phyloP scores from a whole-genome alignment of 1,284 basidiomycete genomes.

The Moesziomyces sp. region DNA sequence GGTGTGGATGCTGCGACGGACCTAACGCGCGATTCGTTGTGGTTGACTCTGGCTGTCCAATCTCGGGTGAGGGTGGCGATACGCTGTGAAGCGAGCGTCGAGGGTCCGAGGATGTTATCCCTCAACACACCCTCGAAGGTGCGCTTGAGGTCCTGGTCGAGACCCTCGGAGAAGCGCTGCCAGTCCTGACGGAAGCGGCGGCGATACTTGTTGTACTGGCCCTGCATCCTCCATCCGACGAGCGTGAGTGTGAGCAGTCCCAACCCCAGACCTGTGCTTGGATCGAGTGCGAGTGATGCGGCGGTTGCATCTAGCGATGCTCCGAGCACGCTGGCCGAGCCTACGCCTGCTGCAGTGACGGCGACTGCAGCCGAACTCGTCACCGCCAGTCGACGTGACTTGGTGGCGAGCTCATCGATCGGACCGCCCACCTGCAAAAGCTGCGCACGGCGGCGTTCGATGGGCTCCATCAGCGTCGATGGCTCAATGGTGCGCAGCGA shows the following conservation, averaged over 20 bases:
- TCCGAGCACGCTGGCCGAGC: conserved; percentile 41
- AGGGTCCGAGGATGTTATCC: conserved; percentile 24
- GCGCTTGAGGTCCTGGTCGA: conserved; percentile 52
- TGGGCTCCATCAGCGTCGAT: conserved; percentile 47
- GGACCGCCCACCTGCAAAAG: conserved; percentile 49
- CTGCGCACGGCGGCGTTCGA: conserved; percentile 48
- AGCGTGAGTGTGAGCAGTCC: conserved; percentile 58
- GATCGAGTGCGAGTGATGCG: conserved; percentile 47
- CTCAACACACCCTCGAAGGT: conserved; percentile 26
- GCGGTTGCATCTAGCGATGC: conserved; percentile 36
- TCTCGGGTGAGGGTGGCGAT: conserved; percentile 9
- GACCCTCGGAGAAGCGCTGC: conserved; percentile 52
- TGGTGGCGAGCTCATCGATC: conserved; percentile 42
- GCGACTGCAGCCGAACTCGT: conserved; percentile 35
- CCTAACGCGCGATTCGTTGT: conserved; percentile 13
- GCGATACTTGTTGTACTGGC: conserved; percentile 62
- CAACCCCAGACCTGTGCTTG: conserved; percentile 58
- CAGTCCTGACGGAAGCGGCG: conserved; percentile 65
- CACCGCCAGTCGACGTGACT: conserved; percentile 46
- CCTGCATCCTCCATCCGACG: conserved; percentile 66
- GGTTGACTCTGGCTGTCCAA: conserved; percentile 9
- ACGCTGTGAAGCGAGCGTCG: conserved; percentile 15
- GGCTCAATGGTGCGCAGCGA: conserved; percentile 41
- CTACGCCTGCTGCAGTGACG: conserved; percentile 35
- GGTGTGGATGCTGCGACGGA: neutral